Percentiles rank a stretch among this genome's conserved stretches.
These are phyloP conservation scores for Begonia loranthoides DNA, from an alignment of 306 rosid species.

Conservation along the genomic window DNA sequence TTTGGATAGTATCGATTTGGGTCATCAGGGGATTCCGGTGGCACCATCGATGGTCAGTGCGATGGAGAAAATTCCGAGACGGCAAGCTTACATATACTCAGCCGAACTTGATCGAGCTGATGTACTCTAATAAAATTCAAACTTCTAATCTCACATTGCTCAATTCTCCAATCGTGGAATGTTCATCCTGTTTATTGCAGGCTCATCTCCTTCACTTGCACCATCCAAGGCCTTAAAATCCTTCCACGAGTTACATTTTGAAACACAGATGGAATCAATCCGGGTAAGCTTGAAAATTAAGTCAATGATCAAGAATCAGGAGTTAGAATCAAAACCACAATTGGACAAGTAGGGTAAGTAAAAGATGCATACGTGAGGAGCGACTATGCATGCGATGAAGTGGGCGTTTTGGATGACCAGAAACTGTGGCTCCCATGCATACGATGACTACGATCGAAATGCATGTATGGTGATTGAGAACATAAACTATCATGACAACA, in stretches of 20 bases:
- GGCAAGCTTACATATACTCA: slow-evolving; percentile 37
- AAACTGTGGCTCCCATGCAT: slow-evolving; percentile 62
- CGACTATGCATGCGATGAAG: slow-evolving; percentile 61
- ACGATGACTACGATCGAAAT: slow-evolving; percentile 36
- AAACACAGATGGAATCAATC: slow-evolving; percentile 50
- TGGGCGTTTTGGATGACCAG: slow-evolving; percentile 81
- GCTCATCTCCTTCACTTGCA: slow-evolving; percentile 27
- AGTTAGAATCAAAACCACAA: slow-evolving; percentile 57
- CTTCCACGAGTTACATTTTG: slow-evolving; percentile 39
- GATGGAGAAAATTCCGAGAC: slow-evolving; percentile 40
- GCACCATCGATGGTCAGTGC: slow-evolving; percentile 57
- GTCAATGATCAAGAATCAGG: slow-evolving; percentile 30
- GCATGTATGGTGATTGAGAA: slow-evolving; percentile 45
- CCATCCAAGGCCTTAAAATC: slow-evolving; percentile 32
- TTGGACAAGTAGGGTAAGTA: slow-evolving; percentile 70
- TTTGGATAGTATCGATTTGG: too few species aligned
- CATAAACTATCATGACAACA: slow-evolving; percentile 48
- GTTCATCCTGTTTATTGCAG: slow-evolving; percentile 70
- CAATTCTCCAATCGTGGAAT: slow-evolving; percentile 56
- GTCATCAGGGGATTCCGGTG: slow-evolving; percentile 46
- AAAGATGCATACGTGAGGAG: slow-evolving; percentile 49
- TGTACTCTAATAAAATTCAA: slow-evolving; percentile 24
- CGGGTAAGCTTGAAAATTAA: slow-evolving; percentile 25
- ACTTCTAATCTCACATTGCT: slow-evolving; percentile 50
- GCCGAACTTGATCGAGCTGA: slow-evolving; percentile 48